phyloP scores from a whole-genome alignment of 441 rosid species.

The Gossypium schwendimanii region DNA sequence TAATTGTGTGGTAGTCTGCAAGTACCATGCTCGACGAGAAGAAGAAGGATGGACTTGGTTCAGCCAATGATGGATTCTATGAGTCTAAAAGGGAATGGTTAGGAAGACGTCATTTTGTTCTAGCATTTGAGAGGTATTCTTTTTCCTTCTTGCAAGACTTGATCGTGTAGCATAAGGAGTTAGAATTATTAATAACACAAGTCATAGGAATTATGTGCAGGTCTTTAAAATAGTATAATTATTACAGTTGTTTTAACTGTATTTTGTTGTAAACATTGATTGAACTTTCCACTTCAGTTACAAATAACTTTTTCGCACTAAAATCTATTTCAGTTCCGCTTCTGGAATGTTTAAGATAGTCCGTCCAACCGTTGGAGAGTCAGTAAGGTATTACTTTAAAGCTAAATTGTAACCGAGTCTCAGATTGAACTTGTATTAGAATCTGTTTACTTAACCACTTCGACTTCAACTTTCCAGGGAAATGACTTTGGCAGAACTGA shows the following conservation, averaged over 20 bases:
- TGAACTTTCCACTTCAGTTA: not conserved
- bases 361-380: conserved; percentile 95
- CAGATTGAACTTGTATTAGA: not conserved
- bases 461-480: conserved; percentile 45
- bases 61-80: conserved; percentile 80
- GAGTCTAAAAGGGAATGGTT: conserved; percentile 98
- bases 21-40: conserved; percentile 69
- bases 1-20: conserved; percentile 51
- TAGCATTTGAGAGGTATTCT: conserved; percentile 87
- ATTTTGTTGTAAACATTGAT: not conserved
- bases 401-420: not conserved
- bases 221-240: not conserved
- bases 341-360: conserved; percentile 84
- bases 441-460: conserved; percentile 10
- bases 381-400: conserved; percentile 54
- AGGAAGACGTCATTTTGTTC: conserved; percentile 83
- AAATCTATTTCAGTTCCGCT: conserved; percentile 48
- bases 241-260: not conserved
- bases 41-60: conserved; percentile 76
- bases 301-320: conserved; percentile 7
- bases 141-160: not conserved
- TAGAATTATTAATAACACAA: not conserved
- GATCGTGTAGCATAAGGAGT: not conserved
- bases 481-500: conserved; percentile 78
- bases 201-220: not conserved